Base-by-base conservation (phyloP, 164 flowering plant species). In the Dillenia suffruticosa region DNA sequence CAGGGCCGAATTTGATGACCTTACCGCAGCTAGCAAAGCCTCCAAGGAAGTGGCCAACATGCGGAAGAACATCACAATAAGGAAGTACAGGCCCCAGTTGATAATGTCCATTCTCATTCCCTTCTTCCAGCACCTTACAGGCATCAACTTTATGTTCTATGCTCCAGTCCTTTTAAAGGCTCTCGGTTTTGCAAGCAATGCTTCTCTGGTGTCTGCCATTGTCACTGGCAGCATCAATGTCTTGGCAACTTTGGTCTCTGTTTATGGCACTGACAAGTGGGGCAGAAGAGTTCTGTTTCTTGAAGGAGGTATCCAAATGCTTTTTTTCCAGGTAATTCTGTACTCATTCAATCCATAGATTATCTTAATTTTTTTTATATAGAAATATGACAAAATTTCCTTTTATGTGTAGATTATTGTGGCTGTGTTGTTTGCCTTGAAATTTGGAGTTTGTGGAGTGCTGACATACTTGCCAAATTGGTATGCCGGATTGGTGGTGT, bases 111-210 rank as follows among this genome's bases (percentile, higher is more conserved):
- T n/a, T n/a, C n/a, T n/a, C n/a, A n/a, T n/a, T n/a, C n/a, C n/a
- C n/a, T n/a, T n/a, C n/a, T n/a, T n/a, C n/a, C n/a, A n/a, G n/a
- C n/a, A n/a, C n/a, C n/a, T n/a, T n/a, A n/a, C n/a, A n/a, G n/a
- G n/a, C n/a, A 11, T 69, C 63, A 67, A 4, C 54, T n/a, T 67
- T 14, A 67, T 54, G 64, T 67, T 67, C 58, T 67, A 67, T 10
- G 70, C 70, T 13, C 70, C 70, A 9, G 70, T 67, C 11, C 43
- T 67, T 10, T 67, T 67, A 13, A 67, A 67, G 64, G 61, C 70
- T 17, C 58, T 67, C 44, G 70, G 70, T 24, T 67, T 67, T 59
- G 64, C 59, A 19, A 49, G 49, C 54, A 47, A 54, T 44, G 70
- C 64, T 12, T 67, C 70, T 8, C 64, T 26, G 9, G 13, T 60